Conservation (phyloP, 1,284 basidiomycete species). For the Marasmius tenuissimus region DNA sequence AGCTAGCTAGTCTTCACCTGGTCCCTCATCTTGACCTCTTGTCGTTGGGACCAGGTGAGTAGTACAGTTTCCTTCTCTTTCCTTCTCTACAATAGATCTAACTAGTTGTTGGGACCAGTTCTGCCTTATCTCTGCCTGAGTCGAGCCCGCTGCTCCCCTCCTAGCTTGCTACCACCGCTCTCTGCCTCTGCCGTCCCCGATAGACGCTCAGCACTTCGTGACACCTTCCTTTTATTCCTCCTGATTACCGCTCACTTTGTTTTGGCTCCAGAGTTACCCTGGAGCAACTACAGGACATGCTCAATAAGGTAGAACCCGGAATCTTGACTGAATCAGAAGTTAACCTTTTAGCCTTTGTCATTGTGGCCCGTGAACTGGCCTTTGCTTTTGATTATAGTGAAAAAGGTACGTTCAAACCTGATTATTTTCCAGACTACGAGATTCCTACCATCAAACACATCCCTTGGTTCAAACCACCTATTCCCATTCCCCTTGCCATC, state of each 20-base stretch:
- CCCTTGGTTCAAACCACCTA: conserved; percentile 29
- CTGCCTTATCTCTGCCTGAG: no score
- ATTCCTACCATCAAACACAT: conserved; percentile 15
- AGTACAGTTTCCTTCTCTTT: no score
- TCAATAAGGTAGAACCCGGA: background rate
- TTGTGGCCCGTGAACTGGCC: conserved; percentile 16
- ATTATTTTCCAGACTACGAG: conserved; percentile 30
- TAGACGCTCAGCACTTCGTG: no score
- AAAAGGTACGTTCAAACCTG: conserved; percentile 25
- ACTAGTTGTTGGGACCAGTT: no score
- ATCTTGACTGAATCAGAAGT: background rate
- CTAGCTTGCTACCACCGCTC: no score
- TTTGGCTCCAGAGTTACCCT: background rate
- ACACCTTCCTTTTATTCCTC: background rate
- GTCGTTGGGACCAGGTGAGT: no score
- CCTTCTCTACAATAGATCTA: no score
- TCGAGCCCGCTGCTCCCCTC: no score
- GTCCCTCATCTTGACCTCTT: no score
- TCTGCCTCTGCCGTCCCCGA: no score
- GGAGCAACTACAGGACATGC: background rate
- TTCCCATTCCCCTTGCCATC: conserved; percentile 24
- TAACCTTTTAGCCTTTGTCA: conserved; percentile 16
- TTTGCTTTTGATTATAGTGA: conserved; percentile 28
- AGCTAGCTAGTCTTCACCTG: no score
- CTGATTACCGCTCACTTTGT: background rate